Percentiles rank a stretch among this genome's conserved stretches.
Conservation (phyloP, 768 basidiomycete genomes). For the Pleurotus citrinopileatus region DNA sequence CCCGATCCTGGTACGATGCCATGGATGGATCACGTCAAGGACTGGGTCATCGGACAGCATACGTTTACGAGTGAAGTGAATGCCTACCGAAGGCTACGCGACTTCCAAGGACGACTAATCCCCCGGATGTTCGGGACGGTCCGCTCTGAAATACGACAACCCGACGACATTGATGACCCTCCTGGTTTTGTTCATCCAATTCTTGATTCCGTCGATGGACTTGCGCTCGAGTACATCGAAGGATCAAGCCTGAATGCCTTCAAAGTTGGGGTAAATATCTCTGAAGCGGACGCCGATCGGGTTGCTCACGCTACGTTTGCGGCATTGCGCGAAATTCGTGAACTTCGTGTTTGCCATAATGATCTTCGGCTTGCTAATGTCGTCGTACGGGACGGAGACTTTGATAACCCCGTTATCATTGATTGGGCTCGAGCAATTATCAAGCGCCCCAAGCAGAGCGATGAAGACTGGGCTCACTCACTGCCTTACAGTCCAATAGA, state of each 20-base stretch:
- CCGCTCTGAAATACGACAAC: neutral
- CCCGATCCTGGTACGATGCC: neutral
- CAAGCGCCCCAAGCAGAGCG: neutral
- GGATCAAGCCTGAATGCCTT: neutral
- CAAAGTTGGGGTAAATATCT: neutral
- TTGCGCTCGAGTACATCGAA: conserved; percentile 2
- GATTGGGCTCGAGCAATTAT: neutral
- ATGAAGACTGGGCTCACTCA: neutral
- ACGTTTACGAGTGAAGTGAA: neutral
- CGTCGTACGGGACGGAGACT: neutral
- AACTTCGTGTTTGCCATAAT: neutral
- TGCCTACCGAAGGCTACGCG: neutral
- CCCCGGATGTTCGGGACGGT: neutral
- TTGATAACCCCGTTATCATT: neutral
- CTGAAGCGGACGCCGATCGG: neutral
- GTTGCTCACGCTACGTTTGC: neutral
- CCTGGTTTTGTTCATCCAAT: neutral
- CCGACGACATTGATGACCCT: neutral
- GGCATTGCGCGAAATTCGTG: neutral
- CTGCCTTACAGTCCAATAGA: neutral
- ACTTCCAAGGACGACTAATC: neutral
- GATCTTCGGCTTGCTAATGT: neutral
- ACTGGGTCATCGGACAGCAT: neutral
- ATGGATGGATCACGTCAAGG: neutral
- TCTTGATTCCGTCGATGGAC: neutral